A percentile compares a stretch with the other conserved stretches of the same genome.
These are phyloP conservation scores for Exsudoporus frostii DNA, from an alignment of 768 basidiomycete genomes.

Conservation along the genomic window DNA sequence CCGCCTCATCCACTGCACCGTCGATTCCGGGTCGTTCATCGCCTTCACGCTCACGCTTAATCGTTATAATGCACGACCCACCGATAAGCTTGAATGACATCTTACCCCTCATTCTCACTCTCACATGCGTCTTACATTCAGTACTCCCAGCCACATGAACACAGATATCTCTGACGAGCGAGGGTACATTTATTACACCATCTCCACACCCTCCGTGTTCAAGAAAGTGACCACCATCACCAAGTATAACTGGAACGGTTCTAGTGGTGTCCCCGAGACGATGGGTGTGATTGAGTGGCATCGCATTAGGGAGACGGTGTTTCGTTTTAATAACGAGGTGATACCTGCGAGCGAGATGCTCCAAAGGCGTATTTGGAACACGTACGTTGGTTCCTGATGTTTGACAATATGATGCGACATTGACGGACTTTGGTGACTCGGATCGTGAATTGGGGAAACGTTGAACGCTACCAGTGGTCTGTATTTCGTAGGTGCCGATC, in stretches of 20 bases:
- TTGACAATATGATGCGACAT: background rate
- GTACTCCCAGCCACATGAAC: constrained; percentile 17
- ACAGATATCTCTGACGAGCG: constrained; percentile 20
- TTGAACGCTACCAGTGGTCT: constrained; percentile 23
- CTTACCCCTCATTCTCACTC: background rate
- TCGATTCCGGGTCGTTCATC: background rate
- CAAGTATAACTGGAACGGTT: constrained; percentile 20
- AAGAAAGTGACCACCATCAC: constrained; percentile 26
- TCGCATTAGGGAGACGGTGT: constrained; percentile 4
- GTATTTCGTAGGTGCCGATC: constrained; percentile 33
- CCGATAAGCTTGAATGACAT: background rate
- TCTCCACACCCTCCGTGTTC: constrained; percentile 12
- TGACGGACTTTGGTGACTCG: background rate
- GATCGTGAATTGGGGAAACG: background rate
- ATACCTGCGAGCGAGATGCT: constrained; percentile 9
- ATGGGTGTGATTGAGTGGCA: constrained; percentile 27
- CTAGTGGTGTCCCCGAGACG: constrained; percentile 14
- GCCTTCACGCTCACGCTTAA: background rate
- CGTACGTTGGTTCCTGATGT: constrained; percentile 7
- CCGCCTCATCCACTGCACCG: too few species aligned
- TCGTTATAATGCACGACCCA: background rate
- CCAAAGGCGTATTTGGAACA: constrained; percentile 11
- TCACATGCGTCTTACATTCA: constrained; percentile 23
- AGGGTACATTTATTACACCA: constrained; percentile 16
- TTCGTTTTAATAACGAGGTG: constrained; percentile 16